Evolutionary conservation across 768 basidiomycete species (phyloP).

Genomic region (Tricholoma matsutake): DNA sequence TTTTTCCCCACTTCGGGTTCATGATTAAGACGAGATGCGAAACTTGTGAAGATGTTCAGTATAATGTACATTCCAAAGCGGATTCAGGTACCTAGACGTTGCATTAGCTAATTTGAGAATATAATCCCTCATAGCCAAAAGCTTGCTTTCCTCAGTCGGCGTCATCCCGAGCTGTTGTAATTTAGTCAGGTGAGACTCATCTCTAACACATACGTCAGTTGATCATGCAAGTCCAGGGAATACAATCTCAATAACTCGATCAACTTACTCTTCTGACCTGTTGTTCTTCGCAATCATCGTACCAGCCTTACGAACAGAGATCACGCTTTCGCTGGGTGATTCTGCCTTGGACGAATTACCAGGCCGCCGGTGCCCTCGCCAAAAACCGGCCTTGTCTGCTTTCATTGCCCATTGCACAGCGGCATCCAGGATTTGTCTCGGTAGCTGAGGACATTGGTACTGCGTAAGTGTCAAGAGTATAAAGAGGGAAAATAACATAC

Average conservation of each 20-base stretch:
- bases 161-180: conserved; percentile 89
- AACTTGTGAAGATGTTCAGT: conserved; percentile 30
- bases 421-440: conserved; percentile 77
- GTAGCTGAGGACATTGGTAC: conserved; percentile 41
- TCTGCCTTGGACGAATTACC: conserved; percentile 45
- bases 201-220: conserved; percentile 42
- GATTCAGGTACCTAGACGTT: conserved; percentile 57
- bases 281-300: conserved; percentile 44
- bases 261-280: conserved; percentile 76
- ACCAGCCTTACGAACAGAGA: conserved; percentile 56
- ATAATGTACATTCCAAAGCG: not conserved
- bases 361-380: conserved; percentile 55
- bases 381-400: conserved; percentile 75
- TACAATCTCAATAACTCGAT: not conserved
- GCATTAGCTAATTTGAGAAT: conserved; percentile 80
- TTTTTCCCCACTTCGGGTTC: conserved; percentile 64
- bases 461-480: conserved; percentile 2
- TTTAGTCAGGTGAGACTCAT: conserved; percentile 71
- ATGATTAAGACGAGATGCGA: conserved; percentile 57
- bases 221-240: not conserved
- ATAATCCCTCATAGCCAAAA: conserved; percentile 87
- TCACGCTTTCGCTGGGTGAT: conserved; percentile 69
- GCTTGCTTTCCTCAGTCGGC: conserved; percentile 74
- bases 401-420: conserved; percentile 88
- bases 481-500: conserved; percentile 41